These are phyloP conservation scores for Gentiana macrophylla DNA, from an alignment of 257 asterid genomes.

Conservation along the genomic window DNA sequence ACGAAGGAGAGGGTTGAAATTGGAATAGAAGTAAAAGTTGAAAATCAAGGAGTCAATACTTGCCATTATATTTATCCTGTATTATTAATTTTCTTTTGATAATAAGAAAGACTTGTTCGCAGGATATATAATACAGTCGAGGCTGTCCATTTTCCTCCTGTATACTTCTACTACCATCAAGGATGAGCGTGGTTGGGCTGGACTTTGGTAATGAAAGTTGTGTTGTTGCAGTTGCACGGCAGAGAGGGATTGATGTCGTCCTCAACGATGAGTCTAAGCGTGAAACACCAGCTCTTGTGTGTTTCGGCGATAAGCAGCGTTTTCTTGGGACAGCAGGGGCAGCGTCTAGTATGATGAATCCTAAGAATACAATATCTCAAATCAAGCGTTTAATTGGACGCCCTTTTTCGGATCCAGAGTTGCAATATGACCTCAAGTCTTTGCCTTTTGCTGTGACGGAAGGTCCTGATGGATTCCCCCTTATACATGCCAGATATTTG, in stretches of 20 bases:
- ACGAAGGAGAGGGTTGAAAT: too few species aligned
- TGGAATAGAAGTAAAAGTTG: too few species aligned
- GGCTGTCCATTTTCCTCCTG: background rate
- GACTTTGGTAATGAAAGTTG: conserved; percentile 90
- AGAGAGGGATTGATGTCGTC: conserved; percentile 92
- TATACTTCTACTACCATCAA: conserved; percentile 15
- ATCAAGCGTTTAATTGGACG: conserved; percentile 81
- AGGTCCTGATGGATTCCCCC: conserved; percentile 91
- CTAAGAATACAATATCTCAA: conserved; percentile 83
- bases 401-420: conserved; percentile 78
- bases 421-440: conserved; percentile 70
- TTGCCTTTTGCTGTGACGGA: conserved; percentile 64
- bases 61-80: too few species aligned
- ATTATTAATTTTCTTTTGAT: too few species aligned
- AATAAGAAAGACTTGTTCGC: too few species aligned
- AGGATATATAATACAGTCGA: too few species aligned
- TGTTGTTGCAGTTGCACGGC: conserved; percentile 95
- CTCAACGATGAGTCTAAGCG: conserved; percentile 93
- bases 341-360: conserved; percentile 94
- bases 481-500: conserved; percentile 70
- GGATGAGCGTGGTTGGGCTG: conserved; percentile 97
- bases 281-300: conserved; percentile 81
- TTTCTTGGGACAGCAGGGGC: conserved; percentile 98
- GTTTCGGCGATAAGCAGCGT: conserved; percentile 91
- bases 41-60: too few species aligned